Conservation (phyloP, 1,284 basidiomycete genomes). For the Moesziomyces sp. region DNA sequence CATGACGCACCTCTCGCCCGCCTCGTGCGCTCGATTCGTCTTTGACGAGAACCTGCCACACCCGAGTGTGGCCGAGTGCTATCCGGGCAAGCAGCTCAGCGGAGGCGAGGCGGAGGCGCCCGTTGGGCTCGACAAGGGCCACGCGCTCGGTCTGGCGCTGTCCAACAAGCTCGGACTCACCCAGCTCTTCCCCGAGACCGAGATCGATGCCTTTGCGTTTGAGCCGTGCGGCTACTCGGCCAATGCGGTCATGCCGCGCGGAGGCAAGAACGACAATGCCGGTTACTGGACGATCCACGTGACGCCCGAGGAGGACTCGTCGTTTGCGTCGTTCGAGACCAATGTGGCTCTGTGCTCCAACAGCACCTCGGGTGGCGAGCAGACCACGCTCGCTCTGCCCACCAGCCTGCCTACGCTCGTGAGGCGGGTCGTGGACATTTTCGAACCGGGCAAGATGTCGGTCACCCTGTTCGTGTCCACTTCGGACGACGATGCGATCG, state of each 20-base stretch:
- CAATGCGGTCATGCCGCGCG: slow-evolving; percentile 77
- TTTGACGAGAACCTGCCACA: slow-evolving; percentile 69
- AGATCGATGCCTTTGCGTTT: slow-evolving; percentile 92
- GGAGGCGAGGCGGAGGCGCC: slow-evolving; percentile 11
- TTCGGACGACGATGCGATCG: slow-evolving; percentile 53
- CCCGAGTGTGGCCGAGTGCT: slow-evolving; percentile 46
- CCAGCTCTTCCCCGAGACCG: slow-evolving; percentile 83
- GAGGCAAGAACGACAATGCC: slow-evolving; percentile 36
- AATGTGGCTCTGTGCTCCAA: slow-evolving; percentile 81
- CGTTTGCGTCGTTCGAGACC: slow-evolving; percentile 97
- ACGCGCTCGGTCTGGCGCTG: slow-evolving; percentile 76
- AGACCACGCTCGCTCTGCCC: slow-evolving; percentile 28
- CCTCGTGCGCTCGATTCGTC: slow-evolving; percentile 82
- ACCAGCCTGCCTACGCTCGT: slow-evolving; percentile 78
- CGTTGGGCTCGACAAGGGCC: slow-evolving; percentile 64
- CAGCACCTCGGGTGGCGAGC: slow-evolving; percentile 59
- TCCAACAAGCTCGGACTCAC: slow-evolving; percentile 84
- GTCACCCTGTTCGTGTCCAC: slow-evolving; percentile 89
- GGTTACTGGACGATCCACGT: slow-evolving; percentile 97
- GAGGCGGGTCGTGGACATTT: slow-evolving; percentile 87
- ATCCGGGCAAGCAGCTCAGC: slow-evolving; percentile 27
- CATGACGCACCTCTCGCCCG: slow-evolving; percentile 90
- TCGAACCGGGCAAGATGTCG: slow-evolving; percentile 86
- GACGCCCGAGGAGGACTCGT: slow-evolving; percentile 96
- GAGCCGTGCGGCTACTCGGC: slow-evolving; percentile 95